Evolutionary conservation across 75 land plant species (phyloP), one percentile per base, ranked within the genome.

Genomic region (Adiantum capillusveneris): DNA sequence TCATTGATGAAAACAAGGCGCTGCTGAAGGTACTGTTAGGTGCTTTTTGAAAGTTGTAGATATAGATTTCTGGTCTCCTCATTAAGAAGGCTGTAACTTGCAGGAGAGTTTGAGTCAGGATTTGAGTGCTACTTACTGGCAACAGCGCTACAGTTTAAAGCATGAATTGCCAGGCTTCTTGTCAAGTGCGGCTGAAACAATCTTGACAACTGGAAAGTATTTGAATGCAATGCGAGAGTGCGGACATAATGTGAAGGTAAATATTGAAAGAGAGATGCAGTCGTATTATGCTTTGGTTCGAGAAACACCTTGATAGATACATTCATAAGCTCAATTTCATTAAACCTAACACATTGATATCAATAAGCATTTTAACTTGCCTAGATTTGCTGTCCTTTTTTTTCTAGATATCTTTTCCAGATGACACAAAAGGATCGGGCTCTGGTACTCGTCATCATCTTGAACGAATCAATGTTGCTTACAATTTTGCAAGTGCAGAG

Each of bases 151-250:
- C 75, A 93, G 87, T 73, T 79, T 93, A 16, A 90, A 86, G 65
- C 86, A 79, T 68, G 89, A 75, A n/a, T 80, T 89, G 63, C 98
- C 98, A 49, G 92, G 85, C 46, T 93, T 93, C 67, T 85, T 93
- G 54, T 49, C 70, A 39, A 80, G 64, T 71, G 77, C 74, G 49
- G 86, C 98, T 65, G 87, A 75, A 27, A 83, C 75, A 56, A 86
- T 93, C 49, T 68, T 93, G 69, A 93, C 95, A 18, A 89, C 98
- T 7, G 98, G 98, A 45, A 93, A 93, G 63, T 93, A 93, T 72
- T 62, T 93, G 56, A 88, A 89, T 83, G 98, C 92, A 29, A 78
- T 93, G 77, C 79, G 96, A 70, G 98, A 93, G 62, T 93, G 98
- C 75, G 98, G 96, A 16, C 96, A 93, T 51, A 71, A 29, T 83